These are phyloP conservation scores for Zalaria obscura DNA, from an alignment of 2,329 filamentous ascomycete genomes.

Conservation along the genomic window DNA sequence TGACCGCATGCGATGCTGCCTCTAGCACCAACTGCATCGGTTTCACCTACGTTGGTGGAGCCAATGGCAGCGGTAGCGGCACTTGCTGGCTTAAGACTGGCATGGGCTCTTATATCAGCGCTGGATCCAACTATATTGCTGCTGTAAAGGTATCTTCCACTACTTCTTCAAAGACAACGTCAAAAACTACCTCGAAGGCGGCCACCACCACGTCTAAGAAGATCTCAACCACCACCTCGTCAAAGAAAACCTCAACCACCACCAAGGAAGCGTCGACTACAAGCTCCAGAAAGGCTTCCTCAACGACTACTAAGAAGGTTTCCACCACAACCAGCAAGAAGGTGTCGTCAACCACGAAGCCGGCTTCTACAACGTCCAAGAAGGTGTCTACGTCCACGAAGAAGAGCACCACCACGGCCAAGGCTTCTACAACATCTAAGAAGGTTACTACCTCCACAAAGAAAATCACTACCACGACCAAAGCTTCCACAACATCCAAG, in stretches of 20 bases:
- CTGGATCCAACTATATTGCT: conserved; percentile 4
- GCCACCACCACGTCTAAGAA: not conserved
- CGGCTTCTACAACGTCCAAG: not conserved
- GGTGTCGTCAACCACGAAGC: not conserved
- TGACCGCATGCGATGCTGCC: conserved; percentile 4
- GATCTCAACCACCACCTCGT: not conserved
- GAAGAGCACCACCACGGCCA: not conserved
- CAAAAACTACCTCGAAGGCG: not conserved
- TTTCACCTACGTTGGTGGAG: conserved; percentile 8
- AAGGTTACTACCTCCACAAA: not conserved
- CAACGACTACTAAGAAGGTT: not conserved
- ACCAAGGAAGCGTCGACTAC: not conserved
- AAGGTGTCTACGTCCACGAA: not conserved
- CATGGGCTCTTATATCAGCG: conserved; percentile 2
- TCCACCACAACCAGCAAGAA: not conserved
- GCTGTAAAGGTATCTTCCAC: conserved; percentile 3
- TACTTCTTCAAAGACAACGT: not conserved
- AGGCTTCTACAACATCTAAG: not conserved
- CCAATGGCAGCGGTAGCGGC: not conserved
- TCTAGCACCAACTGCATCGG: conserved; percentile 4
- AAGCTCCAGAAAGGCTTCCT: not conserved
- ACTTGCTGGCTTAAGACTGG: conserved; percentile 7
- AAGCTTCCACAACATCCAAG: not conserved
- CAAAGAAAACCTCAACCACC: not conserved
- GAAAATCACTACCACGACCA: not conserved